Base-by-base conservation (phyloP, 1,139 yeast genomes). In the Torulaspora globosa region DNA sequence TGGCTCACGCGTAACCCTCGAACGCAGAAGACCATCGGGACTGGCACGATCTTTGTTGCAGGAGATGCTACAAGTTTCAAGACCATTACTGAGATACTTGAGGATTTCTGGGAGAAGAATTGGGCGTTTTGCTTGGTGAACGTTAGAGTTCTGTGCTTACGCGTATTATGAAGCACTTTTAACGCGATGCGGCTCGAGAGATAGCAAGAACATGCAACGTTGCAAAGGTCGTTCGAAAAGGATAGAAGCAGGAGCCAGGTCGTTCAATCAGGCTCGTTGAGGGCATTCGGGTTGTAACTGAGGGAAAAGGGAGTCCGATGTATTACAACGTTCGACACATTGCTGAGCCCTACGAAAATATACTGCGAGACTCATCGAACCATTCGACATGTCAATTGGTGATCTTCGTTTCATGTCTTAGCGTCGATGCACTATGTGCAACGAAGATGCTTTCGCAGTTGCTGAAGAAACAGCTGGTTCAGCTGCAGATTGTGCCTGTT, bases 381-480 rank as follows among this genome's bases (percentile, higher is more conserved):
- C 96, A 89, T 63, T 83, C 96, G 19, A 84, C 96, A 6, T 92
- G 97, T 63, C 85, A 86, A 58, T 70, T 92, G 48, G 90, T 89
- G 34, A 73, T 94, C 19, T 89, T 90, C 63, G 96, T 89, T 30
- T 86, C 97, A 7, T 87, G 96, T 66, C 72, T 90, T 56, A 88
- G 85, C 65, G 83, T 92, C 36, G 99, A 94, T 70, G 89, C 97
- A 36, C 71, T 94, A 23, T 92, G 97, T 69, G 87, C 96, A 0
- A 81, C 95, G 35, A 84, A 81, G 62, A 84, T 89, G 63, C 70
- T 92, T 27, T 74, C 92, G 29, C 68, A 75, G 39, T 70, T 88
- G 46, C 73, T 92, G 51, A 83, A 87, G 65, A 82, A 84, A 52
- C 95, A 88, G 59, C 72, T 90, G 60, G 81, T 92, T 12, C 95